phyloP scores from a whole-genome alignment of 768 basidiomycete genomes.

The Suillus americanus region DNA sequence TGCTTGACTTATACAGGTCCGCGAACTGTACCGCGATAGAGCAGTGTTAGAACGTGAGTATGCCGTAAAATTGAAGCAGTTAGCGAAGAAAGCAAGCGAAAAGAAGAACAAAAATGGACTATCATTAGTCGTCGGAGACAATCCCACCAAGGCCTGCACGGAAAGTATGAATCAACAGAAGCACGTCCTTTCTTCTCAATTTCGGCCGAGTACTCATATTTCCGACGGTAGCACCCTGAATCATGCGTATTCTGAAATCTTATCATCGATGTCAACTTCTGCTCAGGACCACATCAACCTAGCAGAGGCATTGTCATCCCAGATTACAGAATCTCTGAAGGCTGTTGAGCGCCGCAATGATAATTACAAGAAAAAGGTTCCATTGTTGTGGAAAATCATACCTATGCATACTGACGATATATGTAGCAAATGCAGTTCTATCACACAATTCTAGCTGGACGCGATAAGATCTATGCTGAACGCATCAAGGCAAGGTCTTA shows the following conservation, averaged over 20 bases:
- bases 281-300: slow-evolving; percentile 71
- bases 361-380: slow-evolving; percentile 67
- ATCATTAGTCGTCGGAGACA: slow-evolving; percentile 60
- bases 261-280: slow-evolving; percentile 54
- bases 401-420: slow-evolving; percentile 13
- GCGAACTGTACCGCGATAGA: slow-evolving; percentile 69
- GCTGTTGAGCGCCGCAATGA: slow-evolving; percentile 62
- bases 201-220: slow-evolving; percentile 14
- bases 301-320: slow-evolving; percentile 57
- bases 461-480: slow-evolving; percentile 67
- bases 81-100: slow-evolving; percentile 68
- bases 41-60: slow-evolving; percentile 77
- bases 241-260: slow-evolving; percentile 65
- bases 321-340: slow-evolving; percentile 65
- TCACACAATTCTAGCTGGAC: slow-evolving; percentile 66
- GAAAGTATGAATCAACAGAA: slow-evolving; percentile 53
- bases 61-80: slow-evolving; percentile 62
- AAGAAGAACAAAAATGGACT: slow-evolving; percentile 63
- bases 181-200: slow-evolving; percentile 34
- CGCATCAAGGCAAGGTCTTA: slow-evolving; percentile 59
- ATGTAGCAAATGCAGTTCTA: slow-evolving; percentile 66
- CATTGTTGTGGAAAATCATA: not conserved
- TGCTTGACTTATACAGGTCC: slow-evolving; percentile 46
- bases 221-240: slow-evolving; percentile 59
- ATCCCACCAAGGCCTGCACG: slow-evolving; percentile 63